Percentiles rank a stretch among this genome's conserved stretches.
phyloP scores from a whole-genome alignment of 805 yeast genomes.

The Tetrapisispora nanseiensis region DNA sequence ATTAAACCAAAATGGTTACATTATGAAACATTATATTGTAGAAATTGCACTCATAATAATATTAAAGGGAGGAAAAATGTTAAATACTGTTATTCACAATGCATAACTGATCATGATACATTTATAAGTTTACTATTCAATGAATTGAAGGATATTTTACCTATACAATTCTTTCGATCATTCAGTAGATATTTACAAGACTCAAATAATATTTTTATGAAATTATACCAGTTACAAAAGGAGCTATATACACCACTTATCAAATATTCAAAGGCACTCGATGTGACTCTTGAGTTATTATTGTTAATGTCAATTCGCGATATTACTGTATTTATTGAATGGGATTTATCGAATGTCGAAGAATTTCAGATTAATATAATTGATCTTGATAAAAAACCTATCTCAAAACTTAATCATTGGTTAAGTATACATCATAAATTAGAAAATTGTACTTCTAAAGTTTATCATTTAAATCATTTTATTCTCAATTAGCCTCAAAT shows the following conservation, averaged over 20 bases:
- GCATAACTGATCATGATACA: constrained; percentile 8
- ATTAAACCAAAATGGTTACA: constrained; percentile 28
- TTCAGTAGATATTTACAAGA: constrained; percentile 16
- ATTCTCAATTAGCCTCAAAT: no score
- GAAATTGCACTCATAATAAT: constrained; percentile 25
- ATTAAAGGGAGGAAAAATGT: constrained; percentile 13
- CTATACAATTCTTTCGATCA: constrained; percentile 8
- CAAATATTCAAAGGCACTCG: constrained; percentile 5
- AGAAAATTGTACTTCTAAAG: neutral
- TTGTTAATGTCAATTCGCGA: constrained; percentile 33
- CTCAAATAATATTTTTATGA: constrained; percentile 15
- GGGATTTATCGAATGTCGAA: constrained; percentile 8
- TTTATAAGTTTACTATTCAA: constrained; percentile 7
- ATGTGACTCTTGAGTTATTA: constrained; percentile 10
- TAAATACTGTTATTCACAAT: constrained; percentile 17
- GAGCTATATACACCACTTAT: constrained; percentile 2
- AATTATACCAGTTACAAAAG: constrained; percentile 19
- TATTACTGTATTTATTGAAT: constrained; percentile 28
- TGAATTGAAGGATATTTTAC: constrained; percentile 2
- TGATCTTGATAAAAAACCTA: constrained; percentile 47
- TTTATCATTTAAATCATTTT: neutral
- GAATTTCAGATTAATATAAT: constrained; percentile 27
- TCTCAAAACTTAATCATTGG: constrained; percentile 41
- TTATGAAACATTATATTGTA: constrained; percentile 14
- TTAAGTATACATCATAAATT: constrained; percentile 29